Evolutionary conservation across 306 rosid genomes (phyloP).

Genomic region (Glycine tomentella): DNA sequence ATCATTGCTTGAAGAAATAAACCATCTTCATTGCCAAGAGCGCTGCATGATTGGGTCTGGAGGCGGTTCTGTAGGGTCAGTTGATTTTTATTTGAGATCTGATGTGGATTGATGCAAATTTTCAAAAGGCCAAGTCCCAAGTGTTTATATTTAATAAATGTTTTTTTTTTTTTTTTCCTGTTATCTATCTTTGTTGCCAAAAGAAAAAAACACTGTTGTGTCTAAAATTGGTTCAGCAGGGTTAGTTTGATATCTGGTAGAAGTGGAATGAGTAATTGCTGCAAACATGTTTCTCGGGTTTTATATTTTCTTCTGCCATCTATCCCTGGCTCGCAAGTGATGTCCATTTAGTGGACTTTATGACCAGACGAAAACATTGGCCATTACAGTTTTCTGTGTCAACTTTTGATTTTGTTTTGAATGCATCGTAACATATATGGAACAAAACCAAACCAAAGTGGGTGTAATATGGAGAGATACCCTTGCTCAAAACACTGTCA

Average conservation of each 20-base stretch:
- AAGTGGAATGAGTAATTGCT: too few relatives aligned
- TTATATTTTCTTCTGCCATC: conserved; percentile 9
- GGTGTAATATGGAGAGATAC: conserved; percentile 11
- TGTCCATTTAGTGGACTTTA: conserved; percentile 33
- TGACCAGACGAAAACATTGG: conserved; percentile 8
- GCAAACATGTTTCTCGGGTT: too few relatives aligned
- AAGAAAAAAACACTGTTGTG: conserved; percentile 64
- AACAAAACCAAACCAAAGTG: conserved; percentile 2
- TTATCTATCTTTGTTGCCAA: conserved; percentile 46
- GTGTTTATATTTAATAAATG: conserved; percentile 10
- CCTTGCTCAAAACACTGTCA: conserved; percentile 33
- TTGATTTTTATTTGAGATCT: conserved; percentile 44
- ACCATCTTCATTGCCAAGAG: conserved; percentile 73
- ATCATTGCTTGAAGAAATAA: conserved; percentile 82
- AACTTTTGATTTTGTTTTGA: conserved; percentile 15
- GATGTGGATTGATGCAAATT: conserved; percentile 18
- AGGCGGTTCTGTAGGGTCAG: conserved; percentile 98
- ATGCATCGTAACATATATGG: conserved; percentile 8
- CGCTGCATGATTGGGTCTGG: conserved; percentile 96
- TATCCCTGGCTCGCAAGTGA: conserved; percentile 10
- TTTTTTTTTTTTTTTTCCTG: conserved; percentile 27
- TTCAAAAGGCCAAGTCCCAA: not conserved
- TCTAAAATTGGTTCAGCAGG: not conserved
- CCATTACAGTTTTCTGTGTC: conserved; percentile 25
- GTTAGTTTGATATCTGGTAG: too few relatives aligned